Percentiles rank a stretch among this genome's conserved stretches.
Conservation (phyloP, 768 basidiomycete genomes). For the Psilocybe sp. region DNA sequence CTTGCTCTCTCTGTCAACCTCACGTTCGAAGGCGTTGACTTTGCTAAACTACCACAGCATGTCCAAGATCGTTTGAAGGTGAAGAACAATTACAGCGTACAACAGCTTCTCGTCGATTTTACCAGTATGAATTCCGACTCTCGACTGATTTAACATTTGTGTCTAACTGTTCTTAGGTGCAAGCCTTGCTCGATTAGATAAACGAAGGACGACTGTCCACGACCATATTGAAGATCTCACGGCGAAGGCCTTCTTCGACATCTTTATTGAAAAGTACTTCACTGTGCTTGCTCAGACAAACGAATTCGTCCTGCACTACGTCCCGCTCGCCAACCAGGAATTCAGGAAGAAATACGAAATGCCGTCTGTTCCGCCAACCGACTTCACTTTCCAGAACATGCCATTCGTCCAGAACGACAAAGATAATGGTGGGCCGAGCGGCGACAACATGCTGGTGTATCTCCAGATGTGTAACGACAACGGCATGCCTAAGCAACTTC, state of each 20-base stretch:
- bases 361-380: not conserved
- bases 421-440: not conserved
- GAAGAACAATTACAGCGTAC: not conserved
- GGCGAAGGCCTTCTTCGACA: not conserved
- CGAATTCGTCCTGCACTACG: not conserved
- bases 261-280: not conserved
- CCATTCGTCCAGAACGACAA: not conserved
- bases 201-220: not conserved
- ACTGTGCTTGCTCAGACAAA: not conserved
- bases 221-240: not conserved
- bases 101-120: not conserved
- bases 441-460: not conserved
- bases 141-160: too few relatives aligned
- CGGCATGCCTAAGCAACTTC: not conserved
- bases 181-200: not conserved
- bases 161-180: not conserved
- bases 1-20: not conserved
- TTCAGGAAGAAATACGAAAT: not conserved
- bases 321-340: not conserved
- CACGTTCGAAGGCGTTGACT: not conserved
- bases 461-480: not conserved
- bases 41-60: not conserved
- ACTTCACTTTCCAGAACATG: not conserved
- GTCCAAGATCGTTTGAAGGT: not conserved
- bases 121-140: not conserved